A percentile compares a stretch with the other conserved stretches of the same genome.
Conservation (phyloP, 495 filamentous ascomycete genomes). For the Lasiosphaeris hirsuta region DNA sequence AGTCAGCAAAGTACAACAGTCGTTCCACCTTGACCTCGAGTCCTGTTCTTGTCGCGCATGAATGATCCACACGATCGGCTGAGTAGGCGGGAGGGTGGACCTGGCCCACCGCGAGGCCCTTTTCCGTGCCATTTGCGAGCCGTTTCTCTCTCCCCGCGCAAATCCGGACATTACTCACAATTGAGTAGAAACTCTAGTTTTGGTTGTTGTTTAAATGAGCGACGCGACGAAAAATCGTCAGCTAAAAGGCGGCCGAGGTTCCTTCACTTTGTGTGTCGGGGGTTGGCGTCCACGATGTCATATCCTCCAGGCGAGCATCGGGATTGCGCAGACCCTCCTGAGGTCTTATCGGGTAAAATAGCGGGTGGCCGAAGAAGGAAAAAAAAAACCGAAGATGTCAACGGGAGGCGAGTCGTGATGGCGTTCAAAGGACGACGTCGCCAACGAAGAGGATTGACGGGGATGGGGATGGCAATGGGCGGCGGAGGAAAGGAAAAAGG, state of each 20-base stretch:
- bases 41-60: constrained; percentile 18
- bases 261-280: constrained; percentile 25
- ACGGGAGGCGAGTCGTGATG: constrained; percentile 29
- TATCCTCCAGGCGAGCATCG: constrained; percentile 30
- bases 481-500: constrained; percentile 17
- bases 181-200: constrained; percentile 7
- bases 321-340: constrained; percentile 22
- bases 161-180: constrained; percentile 19
- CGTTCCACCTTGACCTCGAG: background rate
- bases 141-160: constrained; percentile 7
- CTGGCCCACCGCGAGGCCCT: background rate
- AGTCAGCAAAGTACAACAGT: constrained; percentile 23
- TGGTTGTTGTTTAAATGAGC: constrained; percentile 39
- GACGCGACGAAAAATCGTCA: constrained; percentile 44
- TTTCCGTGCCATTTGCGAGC: constrained; percentile 6
- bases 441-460: constrained; percentile 23
- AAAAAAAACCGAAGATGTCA: constrained; percentile 8
- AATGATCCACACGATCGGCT: constrained; percentile 37
- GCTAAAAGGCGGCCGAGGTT: constrained; percentile 11
- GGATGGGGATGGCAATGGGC: constrained; percentile 24
- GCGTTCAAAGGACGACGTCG: constrained; percentile 32
- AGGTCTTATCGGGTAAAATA: constrained; percentile 17
- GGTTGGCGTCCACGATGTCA: constrained; percentile 30
- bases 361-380: constrained; percentile 11
- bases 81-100: constrained; percentile 9